Conservation (phyloP, 2,329 filamentous ascomycete species). For the Didymella exigua region DNA sequence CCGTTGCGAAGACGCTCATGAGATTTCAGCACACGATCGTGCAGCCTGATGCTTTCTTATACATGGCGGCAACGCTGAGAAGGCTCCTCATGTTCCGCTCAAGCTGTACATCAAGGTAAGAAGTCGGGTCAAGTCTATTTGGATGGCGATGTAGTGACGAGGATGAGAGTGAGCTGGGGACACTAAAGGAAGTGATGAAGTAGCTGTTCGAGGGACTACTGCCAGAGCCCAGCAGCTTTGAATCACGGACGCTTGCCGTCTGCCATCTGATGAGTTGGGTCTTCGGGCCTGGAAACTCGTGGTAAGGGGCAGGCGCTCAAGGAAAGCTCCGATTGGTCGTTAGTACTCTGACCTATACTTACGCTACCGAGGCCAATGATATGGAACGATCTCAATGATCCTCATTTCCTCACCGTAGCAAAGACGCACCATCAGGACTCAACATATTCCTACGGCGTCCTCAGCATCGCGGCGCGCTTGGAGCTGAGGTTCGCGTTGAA, state of each 20-base stretch:
- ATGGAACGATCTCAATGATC: not conserved
- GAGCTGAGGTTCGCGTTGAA: not conserved
- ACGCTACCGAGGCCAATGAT: not conserved
- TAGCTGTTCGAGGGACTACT: not conserved
- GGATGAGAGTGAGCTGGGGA: not conserved
- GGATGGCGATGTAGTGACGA: slow-evolving; percentile 39
- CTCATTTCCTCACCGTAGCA: not conserved
- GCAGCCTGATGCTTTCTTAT: slow-evolving; percentile 50
- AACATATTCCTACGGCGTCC: not conserved
- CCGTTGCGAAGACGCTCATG: slow-evolving; percentile 48
- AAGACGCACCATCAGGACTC: not conserved
- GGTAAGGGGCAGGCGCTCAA: not conserved
- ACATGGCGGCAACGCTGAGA: slow-evolving; percentile 54
- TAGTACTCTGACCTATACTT: not conserved
- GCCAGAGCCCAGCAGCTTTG: not conserved
- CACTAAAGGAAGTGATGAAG: not conserved
- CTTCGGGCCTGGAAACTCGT: not conserved
- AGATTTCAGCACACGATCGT: slow-evolving; percentile 52
- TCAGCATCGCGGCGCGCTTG: not conserved
- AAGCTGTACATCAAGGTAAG: slow-evolving; percentile 46
- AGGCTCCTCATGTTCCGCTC: slow-evolving; percentile 48
- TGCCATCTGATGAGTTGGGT: not conserved
- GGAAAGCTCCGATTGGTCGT: not conserved
- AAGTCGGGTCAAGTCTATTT: slow-evolving; percentile 51
- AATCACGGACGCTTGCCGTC: not conserved